Percentiles rank a stretch among this genome's conserved stretches.
Conservation (phyloP, 2,329 filamentous ascomycete species). For the Penicillium sp. region DNA sequence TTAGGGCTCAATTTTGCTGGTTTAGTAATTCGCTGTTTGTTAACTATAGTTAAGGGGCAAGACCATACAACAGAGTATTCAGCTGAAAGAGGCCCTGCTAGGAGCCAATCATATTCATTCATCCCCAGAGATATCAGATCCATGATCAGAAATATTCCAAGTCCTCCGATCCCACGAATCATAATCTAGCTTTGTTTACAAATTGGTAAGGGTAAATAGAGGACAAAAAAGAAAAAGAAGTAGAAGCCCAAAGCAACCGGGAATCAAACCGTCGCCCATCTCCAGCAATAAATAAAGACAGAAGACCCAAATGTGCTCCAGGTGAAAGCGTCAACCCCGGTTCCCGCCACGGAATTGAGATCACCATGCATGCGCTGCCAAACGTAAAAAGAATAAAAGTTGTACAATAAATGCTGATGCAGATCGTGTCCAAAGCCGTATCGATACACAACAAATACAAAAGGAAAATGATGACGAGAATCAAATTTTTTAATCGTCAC, state of each 20-base stretch:
- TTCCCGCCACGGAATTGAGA: slow-evolving; percentile 23
- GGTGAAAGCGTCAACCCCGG: slow-evolving; percentile 22
- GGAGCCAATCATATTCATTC: neutral
- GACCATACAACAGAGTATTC: neutral
- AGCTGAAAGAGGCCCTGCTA: neutral
- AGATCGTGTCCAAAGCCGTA: slow-evolving; percentile 28
- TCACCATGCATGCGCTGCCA: slow-evolving; percentile 23
- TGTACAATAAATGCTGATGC: slow-evolving; percentile 26
- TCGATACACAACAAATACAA: slow-evolving; percentile 23
- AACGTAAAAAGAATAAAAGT: slow-evolving; percentile 14
- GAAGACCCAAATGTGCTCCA: slow-evolving; percentile 21
- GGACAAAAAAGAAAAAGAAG: slow-evolving; percentile 10
- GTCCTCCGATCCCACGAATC: slow-evolving; percentile 17
- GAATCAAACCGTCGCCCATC: neutral
- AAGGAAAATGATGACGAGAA: slow-evolving; percentile 1
- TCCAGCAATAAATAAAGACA: slow-evolving; percentile 12
- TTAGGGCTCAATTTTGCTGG: too few species aligned
- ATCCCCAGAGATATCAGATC: neutral
- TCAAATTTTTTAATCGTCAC: slow-evolving; percentile 28
- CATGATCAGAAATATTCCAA: neutral
- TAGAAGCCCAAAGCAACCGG: slow-evolving; percentile 6
- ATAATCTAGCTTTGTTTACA: slow-evolving; percentile 30
- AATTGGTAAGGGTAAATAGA: slow-evolving; percentile 18
- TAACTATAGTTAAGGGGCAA: neutral
- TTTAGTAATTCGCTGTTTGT: too few species aligned